Conservation (phyloP, 2,329 filamentous ascomycete genomes). For the Pseudofabraea citricarpa region DNA sequence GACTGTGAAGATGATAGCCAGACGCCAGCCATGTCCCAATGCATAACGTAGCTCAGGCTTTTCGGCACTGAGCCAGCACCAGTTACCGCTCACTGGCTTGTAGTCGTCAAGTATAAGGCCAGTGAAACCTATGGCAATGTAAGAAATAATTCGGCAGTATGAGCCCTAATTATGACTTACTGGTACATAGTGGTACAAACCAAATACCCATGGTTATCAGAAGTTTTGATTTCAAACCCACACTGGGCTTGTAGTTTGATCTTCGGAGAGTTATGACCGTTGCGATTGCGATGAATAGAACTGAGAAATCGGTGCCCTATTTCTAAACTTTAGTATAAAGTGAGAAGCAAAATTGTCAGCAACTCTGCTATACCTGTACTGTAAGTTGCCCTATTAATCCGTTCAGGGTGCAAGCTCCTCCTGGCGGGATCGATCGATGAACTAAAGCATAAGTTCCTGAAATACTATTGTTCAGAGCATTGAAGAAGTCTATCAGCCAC, state of each 20-base stretch:
- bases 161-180: not conserved
- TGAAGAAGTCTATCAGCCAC: constrained; percentile 6
- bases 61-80: constrained; percentile 34
- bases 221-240: constrained; percentile 1
- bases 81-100: constrained; percentile 33
- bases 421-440: constrained; percentile 13
- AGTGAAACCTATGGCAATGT: constrained; percentile 5
- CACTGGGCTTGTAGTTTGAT: constrained; percentile 29
- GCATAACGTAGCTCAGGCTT: constrained; percentile 29
- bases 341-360: not conserved
- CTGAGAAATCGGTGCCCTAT: constrained; percentile 34
- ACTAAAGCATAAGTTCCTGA: constrained; percentile 11
- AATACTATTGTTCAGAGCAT: constrained; percentile 10
- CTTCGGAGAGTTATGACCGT: constrained; percentile 35
- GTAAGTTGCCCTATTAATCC: constrained; percentile 41
- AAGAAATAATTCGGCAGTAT: not conserved
- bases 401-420: constrained; percentile 34
- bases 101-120: constrained; percentile 9
- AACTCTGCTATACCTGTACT: constrained; percentile 31
- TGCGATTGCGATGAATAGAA: constrained; percentile 39
- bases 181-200: constrained; percentile 10
- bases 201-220: constrained; percentile 8
- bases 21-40: constrained; percentile 33
- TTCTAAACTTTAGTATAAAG: not conserved
- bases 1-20: constrained; percentile 30